A percentile compares a stretch with the other conserved stretches of the same genome.
Conservation (phyloP, 2,329 filamentous ascomycete species). For the Colletotrichum scovillei region DNA sequence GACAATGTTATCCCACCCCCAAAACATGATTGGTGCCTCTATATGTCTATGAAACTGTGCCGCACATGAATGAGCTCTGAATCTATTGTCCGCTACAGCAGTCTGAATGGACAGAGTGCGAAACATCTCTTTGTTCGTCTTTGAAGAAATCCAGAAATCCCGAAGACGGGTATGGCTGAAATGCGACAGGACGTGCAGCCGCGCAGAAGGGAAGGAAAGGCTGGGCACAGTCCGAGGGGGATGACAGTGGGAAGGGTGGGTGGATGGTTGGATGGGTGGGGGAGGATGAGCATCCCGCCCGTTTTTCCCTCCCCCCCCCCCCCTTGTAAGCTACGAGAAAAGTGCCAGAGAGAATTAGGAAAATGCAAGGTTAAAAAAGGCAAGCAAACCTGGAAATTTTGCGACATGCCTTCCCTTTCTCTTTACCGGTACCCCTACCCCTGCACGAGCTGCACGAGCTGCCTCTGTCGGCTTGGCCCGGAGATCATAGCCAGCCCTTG, state of each 20-base stretch:
- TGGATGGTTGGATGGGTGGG: no score
- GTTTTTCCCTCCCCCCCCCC: no score
- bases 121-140: not conserved
- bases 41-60: not conserved
- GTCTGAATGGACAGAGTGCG: not conserved
- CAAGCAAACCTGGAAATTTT: conserved; percentile 1
- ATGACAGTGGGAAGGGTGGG: not conserved
- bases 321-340: not conserved
- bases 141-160: not conserved
- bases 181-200: not conserved
- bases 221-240: not conserved
- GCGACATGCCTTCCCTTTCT: not conserved
- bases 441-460: not conserved
- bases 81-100: not conserved
- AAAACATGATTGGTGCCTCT: no score
- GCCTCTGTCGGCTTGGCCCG: conserved; percentile 14
- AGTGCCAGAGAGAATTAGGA: not conserved
- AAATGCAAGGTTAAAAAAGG: not conserved
- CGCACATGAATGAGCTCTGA: not conserved
- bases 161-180: not conserved
- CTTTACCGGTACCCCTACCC: not conserved
- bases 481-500: not conserved
- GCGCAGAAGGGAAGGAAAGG: not conserved
- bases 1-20: not conserved
- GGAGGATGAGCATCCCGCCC: not conserved